Percentiles rank a stretch among this genome's conserved stretches.
These are phyloP conservation scores for Acrodontium crateriforme DNA, from an alignment of 2,329 filamentous ascomycete genomes.

Conservation along the genomic window DNA sequence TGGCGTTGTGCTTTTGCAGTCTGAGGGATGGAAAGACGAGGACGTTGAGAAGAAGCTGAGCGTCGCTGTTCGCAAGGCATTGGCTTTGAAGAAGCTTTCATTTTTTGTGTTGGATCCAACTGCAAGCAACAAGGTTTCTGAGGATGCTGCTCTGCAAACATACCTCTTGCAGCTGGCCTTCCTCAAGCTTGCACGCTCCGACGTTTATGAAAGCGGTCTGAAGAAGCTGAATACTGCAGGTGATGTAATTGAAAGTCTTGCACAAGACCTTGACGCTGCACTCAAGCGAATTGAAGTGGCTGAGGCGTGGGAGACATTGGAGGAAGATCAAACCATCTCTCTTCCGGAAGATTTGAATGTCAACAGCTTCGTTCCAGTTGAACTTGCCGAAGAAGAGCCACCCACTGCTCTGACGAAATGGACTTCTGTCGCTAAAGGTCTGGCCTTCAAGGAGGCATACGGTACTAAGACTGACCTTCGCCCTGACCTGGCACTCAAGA, in stretches of 20 bases:
- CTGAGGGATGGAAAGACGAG: slow-evolving; percentile 70
- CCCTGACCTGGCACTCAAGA: slow-evolving; percentile 77
- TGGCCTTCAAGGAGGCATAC: slow-evolving; percentile 91
- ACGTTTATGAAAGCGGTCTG: slow-evolving; percentile 46
- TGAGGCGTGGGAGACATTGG: slow-evolving; percentile 62
- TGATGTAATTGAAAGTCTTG: slow-evolving; percentile 48
- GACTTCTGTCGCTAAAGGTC: slow-evolving; percentile 71
- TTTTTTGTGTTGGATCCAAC: slow-evolving; percentile 66
- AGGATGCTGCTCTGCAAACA: slow-evolving; percentile 46
- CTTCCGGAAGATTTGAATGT: slow-evolving; percentile 53
- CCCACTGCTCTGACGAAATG: slow-evolving; percentile 58
- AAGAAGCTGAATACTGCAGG: slow-evolving; percentile 52
- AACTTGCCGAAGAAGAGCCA: slow-evolving; percentile 59
- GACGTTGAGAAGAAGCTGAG: slow-evolving; percentile 81
- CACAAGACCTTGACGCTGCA: slow-evolving; percentile 48
- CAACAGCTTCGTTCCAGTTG: slow-evolving; percentile 72
- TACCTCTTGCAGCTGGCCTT: slow-evolving; percentile 71
- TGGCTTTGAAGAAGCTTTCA: slow-evolving; percentile 55
- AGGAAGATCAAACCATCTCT: slow-evolving; percentile 36
- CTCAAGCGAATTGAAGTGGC: slow-evolving; percentile 64
- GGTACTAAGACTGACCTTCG: slow-evolving; percentile 59
- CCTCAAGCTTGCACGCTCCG: slow-evolving; percentile 59
- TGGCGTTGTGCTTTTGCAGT: slow-evolving; percentile 60
- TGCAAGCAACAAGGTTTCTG: slow-evolving; percentile 52
- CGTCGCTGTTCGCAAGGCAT: slow-evolving; percentile 51